Base-by-base conservation (phyloP, 352 stramenopile species). In the Pythium apleroticum region DNA sequence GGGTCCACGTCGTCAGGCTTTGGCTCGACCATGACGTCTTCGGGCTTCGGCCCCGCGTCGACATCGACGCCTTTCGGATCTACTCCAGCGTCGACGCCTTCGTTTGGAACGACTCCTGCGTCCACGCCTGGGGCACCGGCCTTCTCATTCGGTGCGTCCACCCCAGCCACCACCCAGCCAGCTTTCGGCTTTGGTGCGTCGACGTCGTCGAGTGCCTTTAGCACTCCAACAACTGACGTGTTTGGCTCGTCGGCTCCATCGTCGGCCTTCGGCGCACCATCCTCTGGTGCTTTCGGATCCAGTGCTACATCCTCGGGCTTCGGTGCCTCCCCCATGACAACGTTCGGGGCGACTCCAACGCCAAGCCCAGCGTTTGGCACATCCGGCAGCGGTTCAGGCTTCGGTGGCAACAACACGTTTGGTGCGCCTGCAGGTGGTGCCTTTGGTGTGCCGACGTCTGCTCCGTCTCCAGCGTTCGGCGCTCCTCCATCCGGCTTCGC, bases 31-130 rank as follows among this genome's bases (percentile, higher is more conserved):
- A 33, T 33, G 20, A 52, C 54, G 4, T 48, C 54, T 10, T 33
- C 55, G 12, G 66, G 68, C 12, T 84, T 84, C 64, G 71, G 66
- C 43, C 61, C 61, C 11, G 49, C 65, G 8, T 64, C 71, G 24
- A 59, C 33, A 3, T 72, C 75, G 1, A 76, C 70, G 53, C 48
- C 71, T 12, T 83, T 87, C 49, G 75, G 77, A 31, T 68, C 69
- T 25, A 73, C 69, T 41, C 59, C 73, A 15, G 58, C 75, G 14
- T 45, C 68, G 53, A 71, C 72, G 15, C 63, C 80, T 14, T 71
- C 71, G 10, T 89, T 89, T 25, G 63, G 68, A 24, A 69, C 65
- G 17, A 77, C 66, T 22, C 76, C 77, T 53, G 37, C 72, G 0
- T 56, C 73, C 0, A 67, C 66, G 57, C 46, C 73, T 15, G 65